Base-by-base conservation (phyloP, 495 filamentous ascomycete species). In the Aspergillus baeticus region DNA sequence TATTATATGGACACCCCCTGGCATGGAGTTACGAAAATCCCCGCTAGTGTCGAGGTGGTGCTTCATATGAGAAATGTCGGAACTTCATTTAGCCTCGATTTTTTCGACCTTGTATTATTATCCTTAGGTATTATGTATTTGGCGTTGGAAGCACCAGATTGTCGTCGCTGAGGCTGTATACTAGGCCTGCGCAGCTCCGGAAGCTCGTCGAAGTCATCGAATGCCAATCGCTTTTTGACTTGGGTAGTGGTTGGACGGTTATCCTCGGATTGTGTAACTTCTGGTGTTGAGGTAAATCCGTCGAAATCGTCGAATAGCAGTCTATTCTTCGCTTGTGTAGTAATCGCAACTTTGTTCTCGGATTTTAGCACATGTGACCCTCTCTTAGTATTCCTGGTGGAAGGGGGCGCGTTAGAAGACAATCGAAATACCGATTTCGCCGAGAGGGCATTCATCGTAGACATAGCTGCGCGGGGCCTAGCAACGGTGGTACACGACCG, bases 21-120 rank as follows among this genome's bases (percentile, higher is more conserved):
- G 18, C 21, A 22, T 15, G 15, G 4, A 22, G 15, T 10, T 6
- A 17, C 8, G 8, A 33, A 58, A 35, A 13, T 37, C 10, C 44
- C 13, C n/a, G 29, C 14, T 22, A 17, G 6, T 17, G 33, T 2
- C 10, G 26, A 1, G 37, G 23, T 13, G 26, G 6, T 51, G 17
- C 44, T 20, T 77, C 67, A 80, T 22, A 76, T 55, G 43, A 80
- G 49, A 65, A 80, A 80, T 37, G 71, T 80, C 39, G 77, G 77
- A 50, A 80, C 75, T 57, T 78, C 69, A 37, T 71, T 75, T 39
- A 74, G 69, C 38, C 70, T 66, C 37, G 71, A 68, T 51, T 60
- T 62, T 52, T 65, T 70, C 50, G 62, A 54, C 43, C 56, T 51
- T 46, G 61, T 57, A 61, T 64, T 64, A 41, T 64, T 62, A 26